Base-by-base conservation (phyloP, 2,329 filamentous ascomycete species). In the Pleurostoma richardsiae region DNA sequence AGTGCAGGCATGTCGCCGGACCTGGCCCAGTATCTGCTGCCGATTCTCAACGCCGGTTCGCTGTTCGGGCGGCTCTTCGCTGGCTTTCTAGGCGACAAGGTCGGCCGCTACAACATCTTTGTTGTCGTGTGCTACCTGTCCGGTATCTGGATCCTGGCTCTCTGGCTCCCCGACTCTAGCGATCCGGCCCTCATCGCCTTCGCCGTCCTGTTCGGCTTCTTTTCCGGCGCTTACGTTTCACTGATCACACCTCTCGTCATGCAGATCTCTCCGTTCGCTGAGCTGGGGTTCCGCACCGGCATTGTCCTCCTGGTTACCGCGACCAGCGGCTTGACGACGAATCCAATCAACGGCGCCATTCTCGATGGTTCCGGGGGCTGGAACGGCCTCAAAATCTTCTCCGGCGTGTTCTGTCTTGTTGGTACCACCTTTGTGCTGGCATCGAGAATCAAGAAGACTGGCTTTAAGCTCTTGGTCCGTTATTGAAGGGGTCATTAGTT, bases 231-330 rank as follows among this genome's bases (percentile, higher is more conserved):
- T 3, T 86, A 83, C 55, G 77, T 86, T 33, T 79, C 79, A 0
- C 67, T 89, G 19, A 71, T 72, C 0, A 82, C 86, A 0, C 76
- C 83, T 0, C 68, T 86, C 10, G 70, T 90, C 27, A 84, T 83
- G 2, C 84, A 90, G 56, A 85, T 90, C 51, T 83, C 79, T 2
- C 83, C 87, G 41, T 76, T 88, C 36, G 71, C 79, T 26, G 75
- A 88, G 60, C 83, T 90, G 31, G 88, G 87, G 10, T 76, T 83
- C 2, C 73, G 86, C 5, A 82, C 76, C 3, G 88, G 88, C 1
- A 74, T 77, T 0, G 72, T 80, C 29, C 87, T 86, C 59, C 75
- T 79, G 11, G 61, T 83, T 41, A 71, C 82, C 47, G 74, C 80
- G 1, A 66, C 90, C 30, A 85, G 82, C 4, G 83, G 81, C 2